Conservation (phyloP, 2,329 filamentous ascomycete species). For the Drechslera avenae region DNA sequence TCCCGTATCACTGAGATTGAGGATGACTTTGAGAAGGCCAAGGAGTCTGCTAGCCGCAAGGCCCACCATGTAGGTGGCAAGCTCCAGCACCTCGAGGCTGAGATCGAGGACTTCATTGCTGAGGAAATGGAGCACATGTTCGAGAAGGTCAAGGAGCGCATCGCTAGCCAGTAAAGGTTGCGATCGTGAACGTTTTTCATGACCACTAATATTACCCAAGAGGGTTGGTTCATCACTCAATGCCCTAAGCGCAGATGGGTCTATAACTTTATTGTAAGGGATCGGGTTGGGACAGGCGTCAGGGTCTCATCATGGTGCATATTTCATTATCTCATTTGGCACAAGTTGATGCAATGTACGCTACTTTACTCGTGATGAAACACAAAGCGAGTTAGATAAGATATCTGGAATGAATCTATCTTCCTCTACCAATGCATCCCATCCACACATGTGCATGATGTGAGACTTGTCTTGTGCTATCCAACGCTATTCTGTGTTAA, state of each 20-base stretch:
- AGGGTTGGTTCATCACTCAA: slow-evolving; percentile 9
- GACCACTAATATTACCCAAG: slow-evolving; percentile 2
- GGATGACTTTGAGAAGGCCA: slow-evolving; percentile 44
- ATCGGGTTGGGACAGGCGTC: slow-evolving; percentile 14
- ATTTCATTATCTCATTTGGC: slow-evolving; percentile 13
- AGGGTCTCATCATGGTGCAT: slow-evolving; percentile 13
- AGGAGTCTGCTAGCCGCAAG: slow-evolving; percentile 48
- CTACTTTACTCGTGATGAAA: slow-evolving; percentile 5
- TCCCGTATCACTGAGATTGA: slow-evolving; percentile 44
- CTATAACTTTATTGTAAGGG: slow-evolving; percentile 7
- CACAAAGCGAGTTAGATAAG: slow-evolving; percentile 12
- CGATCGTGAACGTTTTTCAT: not conserved
- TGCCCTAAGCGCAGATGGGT: slow-evolving; percentile 7
- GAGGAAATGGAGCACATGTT: slow-evolving; percentile 60
- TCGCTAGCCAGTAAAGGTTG: slow-evolving; percentile 39
- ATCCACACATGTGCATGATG: not conserved
- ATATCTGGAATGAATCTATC: slow-evolving; percentile 17
- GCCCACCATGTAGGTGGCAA: slow-evolving; percentile 52
- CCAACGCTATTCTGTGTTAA: no score
- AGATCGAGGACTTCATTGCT: slow-evolving; percentile 55
- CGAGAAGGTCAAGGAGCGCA: slow-evolving; percentile 55
- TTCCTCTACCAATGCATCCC: not conserved
- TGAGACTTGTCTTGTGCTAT: not conserved
- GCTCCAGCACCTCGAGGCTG: slow-evolving; percentile 53
- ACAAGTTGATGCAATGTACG: slow-evolving; percentile 21